Evolutionary conservation across 169 alveolate genomes (phyloP), one percentile per base, ranked within the genome.

Genomic region (Cryptosporidium ubiquitum): DNA sequence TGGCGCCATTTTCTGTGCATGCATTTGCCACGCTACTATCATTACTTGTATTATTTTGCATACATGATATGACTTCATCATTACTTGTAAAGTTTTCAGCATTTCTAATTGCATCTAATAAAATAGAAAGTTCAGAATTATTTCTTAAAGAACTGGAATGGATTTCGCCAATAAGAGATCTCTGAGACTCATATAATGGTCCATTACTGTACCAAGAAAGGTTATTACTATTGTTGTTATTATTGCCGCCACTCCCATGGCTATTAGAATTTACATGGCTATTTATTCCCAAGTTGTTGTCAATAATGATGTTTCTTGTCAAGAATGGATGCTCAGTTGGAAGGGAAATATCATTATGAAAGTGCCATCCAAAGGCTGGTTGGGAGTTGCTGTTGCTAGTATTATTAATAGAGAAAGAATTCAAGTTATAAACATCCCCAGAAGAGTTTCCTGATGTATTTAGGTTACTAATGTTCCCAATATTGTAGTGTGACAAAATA

Each of bases 131-230:
- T 14, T 58, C 75, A 7, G 75, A 61, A 29, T 64, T 64, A 37
- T 39, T 79, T 10, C 73, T 79, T 7, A 79, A n/a, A 16, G 86
- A 79, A n/a, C 55, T 73, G 57, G 85, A 55, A 16, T 73, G 85
- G 5, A 79, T 64, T 39, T 79, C 86, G 2, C 86, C 86, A 44
- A 79, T 61, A 1, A 79, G 49, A 23, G 86, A 79, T 47, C 86
- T 79, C 26, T 79, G 86, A 16, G 73, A 42, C 10, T 79, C 86
- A 23, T 35, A 40, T 3, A 79, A 33, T 29, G 86, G 86, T 5
- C 86, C 86, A 40, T 79, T 79, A 5, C 86, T 79, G 37, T 79
- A 79, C 86, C 86, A 79, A 20, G 75, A 79, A n/a, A 79, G 47
- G 42, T 37, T 40, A 31, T 51, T 74, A 37, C 23, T 74, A 37